These are phyloP conservation scores for Casaregolazyma suthepensis DNA, from an alignment of 1,139 yeast species.

Conservation along the genomic window DNA sequence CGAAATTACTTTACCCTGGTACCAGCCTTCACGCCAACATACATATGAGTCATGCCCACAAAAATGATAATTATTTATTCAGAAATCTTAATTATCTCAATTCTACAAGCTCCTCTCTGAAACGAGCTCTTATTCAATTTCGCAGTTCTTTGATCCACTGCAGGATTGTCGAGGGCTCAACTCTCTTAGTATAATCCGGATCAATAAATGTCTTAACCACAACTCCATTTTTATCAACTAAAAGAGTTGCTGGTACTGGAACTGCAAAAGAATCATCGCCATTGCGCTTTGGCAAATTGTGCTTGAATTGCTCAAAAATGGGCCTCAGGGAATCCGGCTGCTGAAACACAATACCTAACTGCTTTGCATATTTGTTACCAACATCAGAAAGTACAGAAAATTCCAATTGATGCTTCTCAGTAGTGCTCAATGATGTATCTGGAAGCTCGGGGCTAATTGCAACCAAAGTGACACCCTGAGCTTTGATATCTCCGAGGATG, in stretches of 20 bases:
- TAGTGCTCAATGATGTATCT: background rate
- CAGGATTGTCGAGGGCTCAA: background rate
- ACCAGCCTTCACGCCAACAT: too few relatives aligned
- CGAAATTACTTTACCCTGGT: background rate
- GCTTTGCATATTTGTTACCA: background rate
- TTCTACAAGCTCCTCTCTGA: background rate
- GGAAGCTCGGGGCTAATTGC: background rate
- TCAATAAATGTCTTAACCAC: conserved; percentile 62
- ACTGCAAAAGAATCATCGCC: background rate
- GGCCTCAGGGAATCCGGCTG: background rate
- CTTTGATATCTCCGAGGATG: background rate
- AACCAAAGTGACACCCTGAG: background rate
- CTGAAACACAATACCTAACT: background rate
- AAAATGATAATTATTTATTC: background rate
- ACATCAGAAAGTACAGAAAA: background rate
- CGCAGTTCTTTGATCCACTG: background rate
- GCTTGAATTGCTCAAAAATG: background rate
- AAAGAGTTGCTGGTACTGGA: background rate
- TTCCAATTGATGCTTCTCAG: background rate
- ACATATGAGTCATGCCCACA: too few relatives aligned
- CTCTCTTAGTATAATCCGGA: conserved; percentile 16
- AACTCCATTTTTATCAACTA: conserved; percentile 55
- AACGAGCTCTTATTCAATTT: background rate
- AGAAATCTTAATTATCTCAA: background rate
- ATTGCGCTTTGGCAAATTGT: background rate